Conservation (phyloP, 2,329 filamentous ascomycete genomes). For the Thielaviopsis populi region DNA sequence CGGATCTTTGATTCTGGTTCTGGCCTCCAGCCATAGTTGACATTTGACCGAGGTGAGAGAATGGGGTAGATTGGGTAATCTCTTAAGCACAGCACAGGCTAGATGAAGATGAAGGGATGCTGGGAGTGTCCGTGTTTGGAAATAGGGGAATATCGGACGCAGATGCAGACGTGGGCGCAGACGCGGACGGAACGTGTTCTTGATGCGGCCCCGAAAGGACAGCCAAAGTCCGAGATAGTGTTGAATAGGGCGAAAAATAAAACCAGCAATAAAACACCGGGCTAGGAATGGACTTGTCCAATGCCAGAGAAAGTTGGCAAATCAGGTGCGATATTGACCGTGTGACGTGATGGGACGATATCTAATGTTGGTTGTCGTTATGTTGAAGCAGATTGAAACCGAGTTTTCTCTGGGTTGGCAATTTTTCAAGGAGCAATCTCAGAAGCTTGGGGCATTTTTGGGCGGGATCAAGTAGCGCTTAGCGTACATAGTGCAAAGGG, state of each 20-base stretch:
- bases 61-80: background rate
- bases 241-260: background rate
- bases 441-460: background rate
- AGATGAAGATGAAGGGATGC: background rate
- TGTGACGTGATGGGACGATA: background rate
- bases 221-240: background rate
- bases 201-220: background rate
- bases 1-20: conserved; percentile 14
- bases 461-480: background rate
- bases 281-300: background rate
- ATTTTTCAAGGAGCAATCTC: background rate
- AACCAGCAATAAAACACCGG: background rate
- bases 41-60: background rate
- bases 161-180: background rate
- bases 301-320: background rate
- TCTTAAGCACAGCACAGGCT: background rate
- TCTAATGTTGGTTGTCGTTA: background rate
- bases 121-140: background rate
- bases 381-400: background rate
- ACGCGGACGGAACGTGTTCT: background rate
- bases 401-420: background rate
- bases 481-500: background rate
- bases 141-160: background rate
- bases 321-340: background rate
- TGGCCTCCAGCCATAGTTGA: background rate